Evolutionary conservation across 2,329 filamentous ascomycete genomes (phyloP).

Genomic region (Aspergillus neotritici): DNA sequence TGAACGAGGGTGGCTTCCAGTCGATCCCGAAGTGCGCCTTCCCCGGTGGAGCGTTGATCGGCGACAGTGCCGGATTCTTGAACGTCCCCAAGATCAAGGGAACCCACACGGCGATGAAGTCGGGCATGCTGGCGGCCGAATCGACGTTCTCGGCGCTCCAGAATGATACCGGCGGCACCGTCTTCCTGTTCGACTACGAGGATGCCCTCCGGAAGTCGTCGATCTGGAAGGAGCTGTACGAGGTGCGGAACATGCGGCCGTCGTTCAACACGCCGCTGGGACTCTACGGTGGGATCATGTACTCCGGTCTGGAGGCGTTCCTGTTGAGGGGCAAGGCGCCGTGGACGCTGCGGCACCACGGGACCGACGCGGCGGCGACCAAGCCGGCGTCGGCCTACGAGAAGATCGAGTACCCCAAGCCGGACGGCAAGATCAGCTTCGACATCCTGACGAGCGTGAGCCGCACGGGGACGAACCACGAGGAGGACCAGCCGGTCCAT

Average conservation of each 20-base stretch:
- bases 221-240: slow-evolving; percentile 91
- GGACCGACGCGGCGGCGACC: slow-evolving; percentile 70
- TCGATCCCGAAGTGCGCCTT: slow-evolving; percentile 97
- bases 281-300: slow-evolving; percentile 81
- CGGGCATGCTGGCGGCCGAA: slow-evolving; percentile 92
- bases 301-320: slow-evolving; percentile 89
- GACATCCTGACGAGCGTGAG: slow-evolving; percentile 95
- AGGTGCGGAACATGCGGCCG: slow-evolving; percentile 95
- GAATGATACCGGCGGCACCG: slow-evolving; percentile 54
- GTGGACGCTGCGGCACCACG: slow-evolving; percentile 86
- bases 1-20: slow-evolving; percentile 94
- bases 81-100: slow-evolving; percentile 99
- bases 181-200: slow-evolving; percentile 95
- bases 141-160: slow-evolving; percentile 74
- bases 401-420: slow-evolving; percentile 96
- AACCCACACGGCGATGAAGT: slow-evolving; percentile 96
- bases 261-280: slow-evolving; percentile 86
- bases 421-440: slow-evolving; percentile 89
- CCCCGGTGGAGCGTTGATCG: slow-evolving; percentile 89
- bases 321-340: slow-evolving; percentile 77
- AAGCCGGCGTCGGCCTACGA: slow-evolving; percentile 70
- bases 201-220: slow-evolving; percentile 75
- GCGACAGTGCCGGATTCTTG: slow-evolving; percentile 92
- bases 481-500: slow-evolving; percentile 96
- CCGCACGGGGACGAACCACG: slow-evolving; percentile 94